Evolutionary conservation across 176 grass and related monocot species (phyloP), one percentile per base, ranked within the genome.

Genomic region (Ananas comosus): DNA sequence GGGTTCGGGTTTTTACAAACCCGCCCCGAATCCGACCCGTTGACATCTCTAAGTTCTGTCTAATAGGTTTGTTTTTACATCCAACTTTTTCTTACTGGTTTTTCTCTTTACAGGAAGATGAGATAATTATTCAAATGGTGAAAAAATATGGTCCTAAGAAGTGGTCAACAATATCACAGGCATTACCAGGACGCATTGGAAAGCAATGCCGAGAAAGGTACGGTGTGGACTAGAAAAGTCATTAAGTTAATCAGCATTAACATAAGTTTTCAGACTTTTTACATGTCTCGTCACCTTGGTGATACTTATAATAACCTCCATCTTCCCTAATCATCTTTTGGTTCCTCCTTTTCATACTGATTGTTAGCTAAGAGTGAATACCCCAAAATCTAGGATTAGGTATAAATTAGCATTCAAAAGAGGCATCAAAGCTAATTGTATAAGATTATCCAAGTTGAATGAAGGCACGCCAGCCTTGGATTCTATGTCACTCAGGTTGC

Each of bases 121-220:
- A 99, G 48, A 88, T 88, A 28, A 99, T 99, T 51, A 65, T 90
- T 67, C 79, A 93, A 74, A 99, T 99, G 94, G 94, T 99, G 81
- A 75, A 88, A 3, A 90, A 90, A 85, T 78, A 80, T 66, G 94
- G 94, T 63, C 87, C 89, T 49, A 93, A 87, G 66, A 99, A 99
- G 80, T 99, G 94, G 94, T 99, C 94, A 24, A 88, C 94, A 29
- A 99, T 99, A 67, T 77, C 94, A 74, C 87, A 90, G 79, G 89
- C 86, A 81, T 79, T 99, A 72, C 94, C 94, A 51, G 94, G 94
- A 72, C 87, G 94, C 25, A 93, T 99, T 53, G 94, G 94, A 67
- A 99, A 99, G 72, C 94, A 99, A 86, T 99, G 94, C 13, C 82
- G 94, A 29, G 94, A 99, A 71, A 81, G 94, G 94, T 99, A 42